Conservation (phyloP, 805 yeast species). For the Brettanomyces nanus region DNA sequence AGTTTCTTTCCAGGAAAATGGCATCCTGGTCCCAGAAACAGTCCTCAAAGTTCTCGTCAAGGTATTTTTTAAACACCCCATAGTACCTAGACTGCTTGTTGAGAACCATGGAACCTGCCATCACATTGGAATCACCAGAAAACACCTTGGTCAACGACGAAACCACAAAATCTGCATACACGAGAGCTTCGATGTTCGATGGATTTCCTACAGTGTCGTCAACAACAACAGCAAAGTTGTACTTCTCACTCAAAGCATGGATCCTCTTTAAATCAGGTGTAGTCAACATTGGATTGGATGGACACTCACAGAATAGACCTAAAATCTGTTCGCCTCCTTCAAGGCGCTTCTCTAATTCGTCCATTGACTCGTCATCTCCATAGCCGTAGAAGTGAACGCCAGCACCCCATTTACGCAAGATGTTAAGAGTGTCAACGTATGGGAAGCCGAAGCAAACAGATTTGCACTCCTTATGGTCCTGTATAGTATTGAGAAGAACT, state of each 20-base stretch:
- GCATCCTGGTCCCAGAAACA: conserved; percentile 92
- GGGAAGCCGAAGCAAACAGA: conserved; percentile 96
- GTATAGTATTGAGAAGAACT: conserved; percentile 14
- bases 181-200: conserved; percentile 71
- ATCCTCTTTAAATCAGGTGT: conserved; percentile 71
- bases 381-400: conserved; percentile 81
- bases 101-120: conserved; percentile 84
- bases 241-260: conserved; percentile 56
- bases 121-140: conserved; percentile 89
- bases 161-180: conserved; percentile 79
- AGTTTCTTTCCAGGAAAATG: conserved; percentile 81
- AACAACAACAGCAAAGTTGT: conserved; percentile 69
- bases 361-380: conserved; percentile 67
- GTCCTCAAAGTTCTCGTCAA: conserved; percentile 57
- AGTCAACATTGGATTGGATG: conserved; percentile 86
- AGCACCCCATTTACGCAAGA: conserved; percentile 83
- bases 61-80: conserved; percentile 38
- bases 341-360: conserved; percentile 54
- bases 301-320: conserved; percentile 85
- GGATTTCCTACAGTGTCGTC: conserved; percentile 96
- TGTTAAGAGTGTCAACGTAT: conserved; percentile 84
- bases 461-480: conserved; percentile 31
- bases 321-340: conserved; percentile 58
- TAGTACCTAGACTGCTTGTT: conserved; percentile 57
- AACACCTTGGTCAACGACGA: conserved; percentile 87